Evolutionary conservation across 2,329 filamentous ascomycete genomes (phyloP), one percentile per base, ranked within the genome.

Genomic region (Calonectria hongkongensis): DNA sequence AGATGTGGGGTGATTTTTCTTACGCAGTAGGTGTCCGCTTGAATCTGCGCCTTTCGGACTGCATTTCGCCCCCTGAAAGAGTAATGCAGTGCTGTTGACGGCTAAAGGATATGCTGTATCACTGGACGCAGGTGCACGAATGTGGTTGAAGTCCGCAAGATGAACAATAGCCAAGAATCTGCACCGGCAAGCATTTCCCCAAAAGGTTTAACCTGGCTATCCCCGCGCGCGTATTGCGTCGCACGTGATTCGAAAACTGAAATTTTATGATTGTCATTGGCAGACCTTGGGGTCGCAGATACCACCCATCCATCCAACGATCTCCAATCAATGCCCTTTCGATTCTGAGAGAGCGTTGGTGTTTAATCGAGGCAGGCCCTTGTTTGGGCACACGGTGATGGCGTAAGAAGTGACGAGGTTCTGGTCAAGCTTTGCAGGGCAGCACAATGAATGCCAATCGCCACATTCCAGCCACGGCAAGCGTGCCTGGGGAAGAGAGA

Each of bases 1-100:
- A 36, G 45, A 39, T 39, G 43, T 13, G 6, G n/a, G 39, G 56
- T 43, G 66, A 48, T 25, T 45, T 50, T 41, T n/a, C 66, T 47
- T 63, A 69, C 66, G 66, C 66, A 43, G 58, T 69, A n/a, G 66
- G 39, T 9, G 66, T 69, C 41, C 66, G 28, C 30, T 69, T 69
- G 54, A 69, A 69, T 36, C 63, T 69, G 6, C 67, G 67, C 33
- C 67, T 25, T 48, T 69, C 67, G 30, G 67, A 51, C 47, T 69
- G 67, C 67, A 69, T 69, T 33, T 68, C 54, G 54, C 12, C 54
- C 27, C 36, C 33, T 18, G 25, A 21, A 41, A 39, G 54, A 60
- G 54, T 41, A 27, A 3, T 41, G 15, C 33, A 36, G 15, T 18
- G 33, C 54, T 16, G 6, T 60, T 41, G 54, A 21, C 36, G 13